phyloP scores from a whole-genome alignment of 2,329 filamentous ascomycete genomes.

The Rhinocladiella similis region DNA sequence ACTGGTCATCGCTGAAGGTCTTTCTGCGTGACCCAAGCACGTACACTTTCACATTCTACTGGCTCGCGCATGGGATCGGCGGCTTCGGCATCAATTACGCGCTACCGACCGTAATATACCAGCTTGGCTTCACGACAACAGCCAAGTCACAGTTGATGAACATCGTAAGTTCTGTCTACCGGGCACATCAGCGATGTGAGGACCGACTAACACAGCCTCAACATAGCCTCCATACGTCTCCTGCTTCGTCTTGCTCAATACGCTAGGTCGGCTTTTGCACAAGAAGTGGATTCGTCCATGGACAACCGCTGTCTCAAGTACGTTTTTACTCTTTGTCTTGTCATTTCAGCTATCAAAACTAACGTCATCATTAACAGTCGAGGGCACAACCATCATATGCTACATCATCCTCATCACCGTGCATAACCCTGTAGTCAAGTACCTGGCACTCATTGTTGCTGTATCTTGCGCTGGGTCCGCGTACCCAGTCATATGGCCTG shows the following conservation, averaged over 20 bases:
- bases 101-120: conserved; percentile 45
- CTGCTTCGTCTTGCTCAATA: conserved; percentile 32
- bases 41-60: conserved; percentile 41
- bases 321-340: conserved; percentile 13
- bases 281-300: conserved; percentile 17
- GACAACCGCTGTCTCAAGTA: conserved; percentile 33
- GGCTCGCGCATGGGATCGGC: conserved; percentile 46
- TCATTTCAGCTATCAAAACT: conserved; percentile 8
- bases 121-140: conserved; percentile 45
- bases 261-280: conserved; percentile 15
- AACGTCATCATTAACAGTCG: conserved; percentile 14
- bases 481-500: conserved; percentile 48
- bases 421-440: conserved; percentile 16
- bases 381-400: conserved; percentile 19
- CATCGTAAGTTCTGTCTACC: conserved; percentile 40
- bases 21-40: conserved; percentile 39
- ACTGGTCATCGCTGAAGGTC: conserved; percentile 33
- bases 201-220: background rate
- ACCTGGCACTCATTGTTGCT: conserved; percentile 20
- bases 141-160: conserved; percentile 47
- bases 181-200: background rate
- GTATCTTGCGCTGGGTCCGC: conserved; percentile 40
- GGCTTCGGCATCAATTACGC: conserved; percentile 44
- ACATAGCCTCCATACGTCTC: conserved; percentile 19
- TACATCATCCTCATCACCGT: conserved; percentile 24